Percentiles rank a stretch among this genome's conserved stretches.
These are phyloP conservation scores for Porogramme epimiltina DNA, from an alignment of 1,284 basidiomycete species.

Conservation along the genomic window DNA sequence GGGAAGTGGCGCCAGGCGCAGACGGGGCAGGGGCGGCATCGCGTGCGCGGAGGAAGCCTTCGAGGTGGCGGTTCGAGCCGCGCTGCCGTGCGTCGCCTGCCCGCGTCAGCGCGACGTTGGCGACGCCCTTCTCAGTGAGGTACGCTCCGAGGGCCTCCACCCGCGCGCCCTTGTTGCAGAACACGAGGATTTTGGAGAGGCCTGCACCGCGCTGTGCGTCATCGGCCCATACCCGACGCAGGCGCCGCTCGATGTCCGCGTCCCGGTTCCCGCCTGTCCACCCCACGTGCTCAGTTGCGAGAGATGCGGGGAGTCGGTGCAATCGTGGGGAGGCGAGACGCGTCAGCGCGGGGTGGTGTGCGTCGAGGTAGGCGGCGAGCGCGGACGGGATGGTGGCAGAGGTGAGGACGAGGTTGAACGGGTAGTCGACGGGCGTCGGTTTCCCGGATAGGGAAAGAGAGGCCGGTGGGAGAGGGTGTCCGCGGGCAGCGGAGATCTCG, in stretches of 20 bases:
- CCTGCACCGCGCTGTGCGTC: constrained; percentile 23
- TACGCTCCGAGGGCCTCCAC: constrained; percentile 61
- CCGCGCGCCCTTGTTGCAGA: constrained; percentile 76
- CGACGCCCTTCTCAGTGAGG: constrained; percentile 62
- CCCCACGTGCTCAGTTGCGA: constrained; percentile 71
- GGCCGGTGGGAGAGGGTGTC: constrained; percentile 41
- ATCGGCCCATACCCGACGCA: constrained; percentile 65
- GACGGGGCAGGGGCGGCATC: neutral
- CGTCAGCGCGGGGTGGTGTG: constrained; percentile 58
- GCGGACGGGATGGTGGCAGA: constrained; percentile 86
- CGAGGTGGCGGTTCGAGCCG: constrained; percentile 75
- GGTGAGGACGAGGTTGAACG: constrained; percentile 80
- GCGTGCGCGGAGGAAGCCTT: constrained; percentile 61
- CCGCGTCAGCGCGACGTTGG: constrained; percentile 65
- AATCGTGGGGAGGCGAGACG: constrained; percentile 77
- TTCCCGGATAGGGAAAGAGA: neutral
- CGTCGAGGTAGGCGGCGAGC: constrained; percentile 66
- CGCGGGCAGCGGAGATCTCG: constrained; percentile 68
- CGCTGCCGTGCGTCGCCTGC: constrained; percentile 54
- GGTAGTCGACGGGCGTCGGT: constrained; percentile 42
- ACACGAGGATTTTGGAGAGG: constrained; percentile 71
- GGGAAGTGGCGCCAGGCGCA: neutral
- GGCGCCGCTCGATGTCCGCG: constrained; percentile 75
- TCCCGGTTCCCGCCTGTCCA: constrained; percentile 81
- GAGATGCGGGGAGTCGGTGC: constrained; percentile 72